These are phyloP conservation scores for Podospora comata DNA, from an alignment of 495 filamentous ascomycete genomes.

Conservation along the genomic window DNA sequence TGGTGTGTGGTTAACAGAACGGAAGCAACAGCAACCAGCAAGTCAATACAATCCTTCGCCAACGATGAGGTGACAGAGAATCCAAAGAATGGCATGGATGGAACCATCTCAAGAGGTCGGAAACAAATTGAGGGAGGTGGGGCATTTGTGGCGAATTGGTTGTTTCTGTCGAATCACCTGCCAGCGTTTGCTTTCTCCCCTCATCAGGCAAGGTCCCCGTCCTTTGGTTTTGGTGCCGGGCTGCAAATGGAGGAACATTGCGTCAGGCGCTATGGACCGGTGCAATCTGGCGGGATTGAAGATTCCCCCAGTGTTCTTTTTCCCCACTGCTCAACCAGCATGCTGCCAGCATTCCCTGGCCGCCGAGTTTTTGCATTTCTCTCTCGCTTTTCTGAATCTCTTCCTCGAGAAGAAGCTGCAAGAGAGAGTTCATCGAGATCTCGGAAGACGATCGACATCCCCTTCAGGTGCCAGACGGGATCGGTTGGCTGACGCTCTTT, in stretches of 20 bases:
- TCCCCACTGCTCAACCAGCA: slow-evolving; percentile 5
- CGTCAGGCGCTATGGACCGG: slow-evolving; percentile 24
- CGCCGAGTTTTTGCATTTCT: background rate
- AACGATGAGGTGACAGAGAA: slow-evolving; percentile 15
- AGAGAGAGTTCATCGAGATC: background rate
- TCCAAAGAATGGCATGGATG: background rate
- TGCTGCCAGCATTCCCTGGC: slow-evolving; percentile 2
- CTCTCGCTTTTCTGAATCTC: background rate
- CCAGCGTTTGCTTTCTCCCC: background rate
- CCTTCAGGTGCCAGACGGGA: slow-evolving; percentile 2
- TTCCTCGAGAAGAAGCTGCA: background rate
- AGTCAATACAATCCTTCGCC: slow-evolving; percentile 11
- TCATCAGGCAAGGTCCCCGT: background rate
- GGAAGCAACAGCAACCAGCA: slow-evolving; percentile 1
- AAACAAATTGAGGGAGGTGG: slow-evolving; percentile 22
- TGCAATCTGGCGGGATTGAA: slow-evolving; percentile 20
- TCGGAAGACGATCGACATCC: background rate
- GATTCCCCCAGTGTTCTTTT: background rate
- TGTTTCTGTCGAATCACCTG: slow-evolving; percentile 27
- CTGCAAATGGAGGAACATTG: slow-evolving; percentile 18
- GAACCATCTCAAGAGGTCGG: slow-evolving; percentile 17
- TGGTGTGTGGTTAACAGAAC: slow-evolving; percentile 1
- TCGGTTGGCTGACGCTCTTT: background rate
- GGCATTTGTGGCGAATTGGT: slow-evolving; percentile 25
- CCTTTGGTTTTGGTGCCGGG: slow-evolving; percentile 10